Conservation (phyloP, 1,139 yeast species). For the Taiozyma sp. region DNA sequence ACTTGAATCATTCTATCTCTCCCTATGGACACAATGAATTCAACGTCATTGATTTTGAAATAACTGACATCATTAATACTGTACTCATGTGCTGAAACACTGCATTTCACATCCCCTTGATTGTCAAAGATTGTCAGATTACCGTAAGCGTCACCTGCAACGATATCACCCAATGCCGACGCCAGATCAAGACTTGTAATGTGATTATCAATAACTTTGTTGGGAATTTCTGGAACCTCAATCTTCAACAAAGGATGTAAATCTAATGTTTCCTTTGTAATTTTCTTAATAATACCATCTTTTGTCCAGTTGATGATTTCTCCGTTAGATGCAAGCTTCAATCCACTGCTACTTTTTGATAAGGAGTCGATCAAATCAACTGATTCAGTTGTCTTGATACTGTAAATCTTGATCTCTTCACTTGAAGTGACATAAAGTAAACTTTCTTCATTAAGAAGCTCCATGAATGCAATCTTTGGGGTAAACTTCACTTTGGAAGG, state of each 20-base stretch:
- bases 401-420: constrained; percentile 30
- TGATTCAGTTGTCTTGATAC: constrained; percentile 15
- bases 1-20: constrained; percentile 63
- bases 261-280: constrained; percentile 20
- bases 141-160: constrained; percentile 48
- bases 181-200: constrained; percentile 26
- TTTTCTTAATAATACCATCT: constrained; percentile 33
- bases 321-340: constrained; percentile 28
- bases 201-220: constrained; percentile 27
- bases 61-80: constrained; percentile 39
- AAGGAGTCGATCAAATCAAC: constrained; percentile 32
- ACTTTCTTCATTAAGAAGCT: constrained; percentile 19
- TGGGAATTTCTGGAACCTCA: constrained; percentile 12
- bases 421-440: constrained; percentile 31
- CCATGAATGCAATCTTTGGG: constrained; percentile 15
- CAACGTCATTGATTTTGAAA: constrained; percentile 25
- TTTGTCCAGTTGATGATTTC: constrained; percentile 38
- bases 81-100: constrained; percentile 45
- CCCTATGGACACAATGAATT: constrained; percentile 42
- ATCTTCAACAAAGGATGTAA: constrained; percentile 11
- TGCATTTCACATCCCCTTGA: constrained; percentile 16
- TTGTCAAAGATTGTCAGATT: constrained; percentile 23
- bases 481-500: constrained; percentile 21
- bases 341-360: constrained; percentile 34
- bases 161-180: constrained; percentile 21